Percentiles rank a stretch among this genome's conserved stretches.
Conservation (phyloP, 2,329 filamentous ascomycete species). For the Neoscytalidium dimidiatum region DNA sequence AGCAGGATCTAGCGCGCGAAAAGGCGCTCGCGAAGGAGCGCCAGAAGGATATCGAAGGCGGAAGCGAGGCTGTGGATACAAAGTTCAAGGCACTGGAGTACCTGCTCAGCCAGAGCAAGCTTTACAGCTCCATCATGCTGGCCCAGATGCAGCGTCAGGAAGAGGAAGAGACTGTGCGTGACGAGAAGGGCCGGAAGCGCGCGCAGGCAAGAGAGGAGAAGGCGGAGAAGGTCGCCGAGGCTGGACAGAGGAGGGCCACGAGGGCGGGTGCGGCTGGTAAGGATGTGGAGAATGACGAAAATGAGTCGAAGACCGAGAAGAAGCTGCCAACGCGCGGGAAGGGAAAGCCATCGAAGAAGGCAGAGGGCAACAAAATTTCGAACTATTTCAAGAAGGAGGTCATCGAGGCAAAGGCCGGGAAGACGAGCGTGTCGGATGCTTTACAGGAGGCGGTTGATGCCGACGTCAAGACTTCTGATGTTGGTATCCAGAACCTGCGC, state of each 20-base stretch:
- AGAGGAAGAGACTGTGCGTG: slow-evolving; percentile 47
- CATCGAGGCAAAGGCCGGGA: slow-evolving; percentile 54
- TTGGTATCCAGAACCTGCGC: slow-evolving; percentile 68
- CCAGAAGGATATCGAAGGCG: slow-evolving; percentile 49
- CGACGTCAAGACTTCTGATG: slow-evolving; percentile 59
- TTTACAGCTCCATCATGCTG: slow-evolving; percentile 55
- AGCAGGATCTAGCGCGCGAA: slow-evolving; percentile 48
- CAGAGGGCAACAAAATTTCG: slow-evolving; percentile 49
- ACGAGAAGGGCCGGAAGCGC: slow-evolving; percentile 47
- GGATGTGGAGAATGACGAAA: slow-evolving; percentile 25
- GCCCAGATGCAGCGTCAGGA: slow-evolving; percentile 56
- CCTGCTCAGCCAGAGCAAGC: slow-evolving; percentile 54
- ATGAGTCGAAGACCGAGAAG: slow-evolving; percentile 20
- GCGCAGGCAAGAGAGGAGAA: slow-evolving; percentile 42
- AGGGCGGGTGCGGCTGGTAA: slow-evolving; percentile 31
- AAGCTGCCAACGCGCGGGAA: slow-evolving; percentile 24
- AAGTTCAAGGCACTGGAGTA: slow-evolving; percentile 56
- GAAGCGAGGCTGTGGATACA: slow-evolving; percentile 47
- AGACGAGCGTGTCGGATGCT: slow-evolving; percentile 58
- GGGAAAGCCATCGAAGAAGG: slow-evolving; percentile 41
- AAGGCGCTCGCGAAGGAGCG: slow-evolving; percentile 46
- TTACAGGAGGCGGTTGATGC: slow-evolving; percentile 60
- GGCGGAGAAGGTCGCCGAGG: slow-evolving; percentile 49
- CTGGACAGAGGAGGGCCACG: slow-evolving; percentile 49
- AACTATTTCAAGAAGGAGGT: slow-evolving; percentile 64